Evolutionary conservation across 2,329 filamentous ascomycete species (phyloP), one percentile per base, ranked within the genome.

Genomic region (Septoria linicola): DNA sequence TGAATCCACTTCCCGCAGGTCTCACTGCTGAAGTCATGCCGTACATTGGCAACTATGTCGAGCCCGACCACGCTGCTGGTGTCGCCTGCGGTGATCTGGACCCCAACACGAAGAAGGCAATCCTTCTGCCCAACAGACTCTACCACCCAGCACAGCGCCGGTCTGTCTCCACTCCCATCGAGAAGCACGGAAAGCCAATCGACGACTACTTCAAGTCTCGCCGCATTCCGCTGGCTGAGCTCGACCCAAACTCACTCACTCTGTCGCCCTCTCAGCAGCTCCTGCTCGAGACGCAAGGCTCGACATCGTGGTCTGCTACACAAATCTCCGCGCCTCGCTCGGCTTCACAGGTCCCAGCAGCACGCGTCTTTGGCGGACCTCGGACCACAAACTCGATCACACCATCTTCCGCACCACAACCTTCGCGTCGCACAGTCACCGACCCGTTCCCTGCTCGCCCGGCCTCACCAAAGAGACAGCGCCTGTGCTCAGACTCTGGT

Each of bases 71-170:
- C 52, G 90, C 92, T 6, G 76, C 77, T 43, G 84, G 82, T 4
- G 85, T 99, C 52, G 89, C 93, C 19, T 74, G 68, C 31, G 93
- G 93, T 30, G 87, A 96, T 60, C 71, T 96, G 39, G 86, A 97
- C 67, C 93, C 93, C 1, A 93, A 92, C 59, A 95, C 90, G 1
- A 97, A 96, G 70, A 68, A 84, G 53, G 79, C 77, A 2, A 77
- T 84, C 41, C 57, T 66, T 19, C 51, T 78, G 10, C 69, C 70
- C 43, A 66, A 66, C 14, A 51, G 55, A 45, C 60, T 60, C 50
- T 58, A 64, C 45, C 47, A 57, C 30, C 49, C 55, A 47, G 49
- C 35, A 11, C 41, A 35, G 67, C 73, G n/a, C 40, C 57, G 50
- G n/a, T 40, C 45, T 4, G 41, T 62, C 2, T 63, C 66, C 32